A percentile compares a stretch with the other conserved stretches of the same genome.
These are phyloP conservation scores for Plectranthus barbatus DNA, from an alignment of 257 asterid species.

Conservation along the genomic window DNA sequence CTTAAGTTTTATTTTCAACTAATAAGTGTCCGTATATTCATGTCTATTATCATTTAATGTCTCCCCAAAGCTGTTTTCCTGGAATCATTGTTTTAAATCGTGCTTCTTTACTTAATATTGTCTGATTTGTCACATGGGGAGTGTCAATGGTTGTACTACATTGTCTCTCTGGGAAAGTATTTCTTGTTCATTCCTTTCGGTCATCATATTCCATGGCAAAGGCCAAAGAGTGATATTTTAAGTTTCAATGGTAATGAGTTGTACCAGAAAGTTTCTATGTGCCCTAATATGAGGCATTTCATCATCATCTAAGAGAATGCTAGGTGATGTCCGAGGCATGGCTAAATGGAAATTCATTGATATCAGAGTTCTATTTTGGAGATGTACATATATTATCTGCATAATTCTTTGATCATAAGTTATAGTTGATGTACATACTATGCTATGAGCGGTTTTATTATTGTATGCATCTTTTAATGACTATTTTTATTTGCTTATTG, in stretches of 20 bases:
- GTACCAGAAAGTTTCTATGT: neutral
- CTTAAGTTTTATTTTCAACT: neutral
- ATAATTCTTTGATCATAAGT: neutral
- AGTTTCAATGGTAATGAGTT: neutral
- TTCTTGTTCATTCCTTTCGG: neutral
- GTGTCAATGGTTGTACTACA: neutral
- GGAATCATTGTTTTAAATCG: neutral
- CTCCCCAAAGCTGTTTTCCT: neutral
- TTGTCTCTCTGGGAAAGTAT: neutral
- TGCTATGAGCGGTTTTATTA: neutral
- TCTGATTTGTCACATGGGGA: neutral
- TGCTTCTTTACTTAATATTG: neutral
- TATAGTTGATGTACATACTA: neutral
- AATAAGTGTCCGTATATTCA: neutral
- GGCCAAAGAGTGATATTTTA: neutral
- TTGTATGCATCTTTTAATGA: neutral
- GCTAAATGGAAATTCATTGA: neutral
- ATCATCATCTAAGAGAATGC: neutral
- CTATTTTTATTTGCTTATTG: constrained; percentile 17
- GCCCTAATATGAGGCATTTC: neutral
- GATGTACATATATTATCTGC: neutral
- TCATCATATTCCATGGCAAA: neutral
- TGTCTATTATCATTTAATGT: neutral
- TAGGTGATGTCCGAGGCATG: neutral
- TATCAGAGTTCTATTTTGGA: neutral